phyloP scores from a whole-genome alignment of 352 stramenopile species.

The Phytophthora multivora region DNA sequence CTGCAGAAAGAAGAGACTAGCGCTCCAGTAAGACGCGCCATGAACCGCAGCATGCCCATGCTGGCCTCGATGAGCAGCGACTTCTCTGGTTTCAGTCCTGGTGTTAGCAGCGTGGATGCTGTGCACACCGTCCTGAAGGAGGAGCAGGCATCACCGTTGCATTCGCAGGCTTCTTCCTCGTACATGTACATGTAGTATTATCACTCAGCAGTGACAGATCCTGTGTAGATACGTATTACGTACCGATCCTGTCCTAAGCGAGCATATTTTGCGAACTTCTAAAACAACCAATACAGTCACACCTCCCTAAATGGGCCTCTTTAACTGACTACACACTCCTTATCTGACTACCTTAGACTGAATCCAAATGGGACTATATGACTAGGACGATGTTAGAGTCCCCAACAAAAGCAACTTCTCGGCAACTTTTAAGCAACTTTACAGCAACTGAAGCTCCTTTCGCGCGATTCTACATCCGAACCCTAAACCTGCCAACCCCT shows the following conservation, averaged over 20 bases:
- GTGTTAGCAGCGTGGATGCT: neutral
- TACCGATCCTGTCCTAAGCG: too few relatives aligned
- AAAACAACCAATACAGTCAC: neutral
- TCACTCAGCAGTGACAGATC: too few relatives aligned
- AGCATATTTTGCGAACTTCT: too few relatives aligned
- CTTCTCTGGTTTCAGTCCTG: slow-evolving; percentile 13
- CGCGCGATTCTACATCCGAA: too few relatives aligned
- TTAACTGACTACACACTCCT: neutral
- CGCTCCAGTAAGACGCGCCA: neutral
- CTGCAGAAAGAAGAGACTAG: slow-evolving; percentile 15
- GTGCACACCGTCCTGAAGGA: slow-evolving; percentile 4
- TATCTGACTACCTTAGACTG: neutral
- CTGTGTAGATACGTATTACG: too few relatives aligned
- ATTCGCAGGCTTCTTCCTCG: slow-evolving; percentile 9
- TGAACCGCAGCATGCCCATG: slow-evolving; percentile 25
- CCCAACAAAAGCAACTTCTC: too few relatives aligned
- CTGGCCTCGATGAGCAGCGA: slow-evolving; percentile 22
- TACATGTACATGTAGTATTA: slow-evolving; percentile 3
- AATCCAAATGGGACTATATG: slow-evolving; percentile 3
- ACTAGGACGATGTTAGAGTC: too few relatives aligned
- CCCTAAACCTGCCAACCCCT: too few relatives aligned
- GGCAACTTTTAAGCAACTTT: too few relatives aligned
- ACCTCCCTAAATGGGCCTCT: slow-evolving; percentile 1
- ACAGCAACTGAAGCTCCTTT: too few relatives aligned
- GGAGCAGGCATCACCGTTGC: neutral